Evolutionary conservation across 305 asterid species (phyloP).

Genomic region (Solanum aculeatissimum): DNA sequence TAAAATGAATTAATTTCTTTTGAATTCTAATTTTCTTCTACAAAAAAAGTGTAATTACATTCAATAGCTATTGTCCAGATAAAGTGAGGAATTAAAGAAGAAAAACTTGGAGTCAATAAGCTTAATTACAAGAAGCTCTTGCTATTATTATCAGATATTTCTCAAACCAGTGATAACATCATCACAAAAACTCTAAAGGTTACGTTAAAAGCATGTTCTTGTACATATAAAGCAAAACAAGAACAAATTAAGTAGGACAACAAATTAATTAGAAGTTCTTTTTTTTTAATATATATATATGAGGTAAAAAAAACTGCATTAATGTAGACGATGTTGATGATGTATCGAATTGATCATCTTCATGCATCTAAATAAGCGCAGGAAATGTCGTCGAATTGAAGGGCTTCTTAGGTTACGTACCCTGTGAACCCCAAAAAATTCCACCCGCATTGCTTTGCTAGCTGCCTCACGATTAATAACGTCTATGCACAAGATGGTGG

Average conservation of each 20-base stretch:
- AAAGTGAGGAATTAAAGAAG: background rate
- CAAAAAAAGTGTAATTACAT: background rate
- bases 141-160: background rate
- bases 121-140: background rate
- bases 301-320: background rate
- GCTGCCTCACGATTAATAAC: background rate
- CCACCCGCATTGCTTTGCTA: background rate
- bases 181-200: background rate
- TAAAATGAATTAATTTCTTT: too few relatives aligned
- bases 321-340: background rate
- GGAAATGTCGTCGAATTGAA: slow-evolving; percentile 64
- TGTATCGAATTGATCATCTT: background rate
- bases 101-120: background rate
- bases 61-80: background rate
- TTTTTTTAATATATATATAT: background rate
- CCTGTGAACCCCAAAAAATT: background rate
- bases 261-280: background rate
- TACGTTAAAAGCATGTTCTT: slow-evolving; percentile 18
- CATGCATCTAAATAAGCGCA: slow-evolving; percentile 11
- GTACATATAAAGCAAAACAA: slow-evolving; percentile 13
- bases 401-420: background rate
- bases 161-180: background rate
- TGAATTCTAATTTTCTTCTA: too few relatives aligned
- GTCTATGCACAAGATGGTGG: slow-evolving; percentile 50
- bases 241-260: background rate